Percentiles rank a stretch among this genome's conserved stretches.
Conservation (phyloP, 2,329 filamentous ascomycete genomes). For the Venturia oleaginea region DNA sequence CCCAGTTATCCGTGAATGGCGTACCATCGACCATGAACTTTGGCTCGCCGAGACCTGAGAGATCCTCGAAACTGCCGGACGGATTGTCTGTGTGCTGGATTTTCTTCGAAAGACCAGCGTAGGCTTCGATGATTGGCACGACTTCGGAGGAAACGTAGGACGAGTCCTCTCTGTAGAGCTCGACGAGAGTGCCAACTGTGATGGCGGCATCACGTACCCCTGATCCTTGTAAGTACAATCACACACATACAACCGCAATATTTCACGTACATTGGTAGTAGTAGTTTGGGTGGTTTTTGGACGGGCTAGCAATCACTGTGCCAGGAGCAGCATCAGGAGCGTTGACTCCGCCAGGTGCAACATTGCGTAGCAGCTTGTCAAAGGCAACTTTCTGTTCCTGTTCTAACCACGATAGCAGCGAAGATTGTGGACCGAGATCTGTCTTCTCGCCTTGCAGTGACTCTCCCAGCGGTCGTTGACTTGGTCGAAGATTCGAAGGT, state of each 20-base stretch:
- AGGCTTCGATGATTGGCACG: slow-evolving; percentile 25
- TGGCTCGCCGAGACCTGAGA: slow-evolving; percentile 34
- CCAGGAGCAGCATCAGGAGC: slow-evolving; percentile 28
- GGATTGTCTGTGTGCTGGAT: slow-evolving; percentile 32
- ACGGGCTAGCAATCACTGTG: slow-evolving; percentile 36
- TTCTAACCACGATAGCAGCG: slow-evolving; percentile 28
- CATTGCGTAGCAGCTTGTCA: slow-evolving; percentile 32
- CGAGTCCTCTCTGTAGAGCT: slow-evolving; percentile 28
- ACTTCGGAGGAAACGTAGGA: slow-evolving; percentile 21
- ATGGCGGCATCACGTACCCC: slow-evolving; percentile 38
- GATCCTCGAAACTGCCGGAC: slow-evolving; percentile 27
- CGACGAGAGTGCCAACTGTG: slow-evolving; percentile 32
- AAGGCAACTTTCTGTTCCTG: slow-evolving; percentile 27
- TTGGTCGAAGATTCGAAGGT: slow-evolving; percentile 19
- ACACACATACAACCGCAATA: neutral
- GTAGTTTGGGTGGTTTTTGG: slow-evolving; percentile 32
- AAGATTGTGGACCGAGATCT: slow-evolving; percentile 8
- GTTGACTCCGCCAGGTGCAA: slow-evolving; percentile 33
- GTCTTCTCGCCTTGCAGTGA: neutral
- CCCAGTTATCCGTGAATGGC: slow-evolving; percentile 31
- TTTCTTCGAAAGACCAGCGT: slow-evolving; percentile 25
- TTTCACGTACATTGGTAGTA: slow-evolving; percentile 33
- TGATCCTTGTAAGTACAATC: slow-evolving; percentile 15
- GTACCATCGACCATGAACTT: slow-evolving; percentile 33
- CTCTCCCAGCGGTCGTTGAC: neutral